These are phyloP conservation scores for Zasmidium citrigriseum DNA, from an alignment of 2,329 filamentous ascomycete species.

Conservation along the genomic window DNA sequence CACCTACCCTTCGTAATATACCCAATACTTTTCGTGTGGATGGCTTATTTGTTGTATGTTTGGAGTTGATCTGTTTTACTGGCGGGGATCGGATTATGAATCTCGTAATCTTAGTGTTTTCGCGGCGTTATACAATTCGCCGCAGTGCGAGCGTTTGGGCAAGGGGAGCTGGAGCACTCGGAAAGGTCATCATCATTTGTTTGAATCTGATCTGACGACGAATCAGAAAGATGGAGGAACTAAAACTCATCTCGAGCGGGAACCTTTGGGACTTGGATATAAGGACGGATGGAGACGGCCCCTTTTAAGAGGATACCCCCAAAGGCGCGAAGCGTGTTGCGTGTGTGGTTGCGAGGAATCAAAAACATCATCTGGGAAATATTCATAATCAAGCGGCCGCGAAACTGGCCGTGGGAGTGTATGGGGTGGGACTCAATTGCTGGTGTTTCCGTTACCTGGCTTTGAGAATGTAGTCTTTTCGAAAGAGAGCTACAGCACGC, in stretches of 20 bases:
- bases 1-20: conserved; percentile 25
- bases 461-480: too few relatives aligned
- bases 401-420: background rate
- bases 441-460: too few relatives aligned
- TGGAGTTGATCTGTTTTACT: background rate
- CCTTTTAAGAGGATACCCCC: conserved; percentile 2
- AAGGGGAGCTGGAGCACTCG: background rate
- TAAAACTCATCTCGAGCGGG: background rate
- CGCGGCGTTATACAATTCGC: conserved; percentile 3
- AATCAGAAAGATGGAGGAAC: background rate
- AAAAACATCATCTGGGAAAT: background rate
- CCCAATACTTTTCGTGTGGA: conserved; percentile 26
- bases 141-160: conserved; percentile 7
- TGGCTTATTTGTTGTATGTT: conserved; percentile 17
- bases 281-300: background rate
- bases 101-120: conserved; percentile 8
- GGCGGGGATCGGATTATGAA: background rate
- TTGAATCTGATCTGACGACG: background rate
- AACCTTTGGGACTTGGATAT: background rate
- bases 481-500: too few relatives aligned
- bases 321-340: background rate
- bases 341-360: background rate
- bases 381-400: background rate
- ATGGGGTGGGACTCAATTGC: too few relatives aligned
- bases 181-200: background rate